phyloP scores from a whole-genome alignment of 495 filamentous ascomycete species.

The Xylaria longipes region DNA sequence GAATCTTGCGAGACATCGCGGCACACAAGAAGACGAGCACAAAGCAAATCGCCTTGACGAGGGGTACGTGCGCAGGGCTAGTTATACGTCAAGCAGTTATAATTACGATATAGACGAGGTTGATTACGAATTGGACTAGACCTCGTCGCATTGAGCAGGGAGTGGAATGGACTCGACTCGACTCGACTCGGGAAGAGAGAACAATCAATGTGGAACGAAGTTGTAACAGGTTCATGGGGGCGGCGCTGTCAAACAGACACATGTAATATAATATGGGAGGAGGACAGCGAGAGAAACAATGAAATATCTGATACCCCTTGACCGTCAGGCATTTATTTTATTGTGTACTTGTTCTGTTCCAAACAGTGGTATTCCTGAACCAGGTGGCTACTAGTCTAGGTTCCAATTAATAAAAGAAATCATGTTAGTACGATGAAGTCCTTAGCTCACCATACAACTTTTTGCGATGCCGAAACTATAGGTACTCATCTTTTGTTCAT shows the following conservation, averaged over 20 bases:
- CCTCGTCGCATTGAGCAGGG: neutral
- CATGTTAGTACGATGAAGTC: no score
- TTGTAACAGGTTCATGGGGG: neutral
- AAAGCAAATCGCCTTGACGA: neutral
- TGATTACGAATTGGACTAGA: neutral
- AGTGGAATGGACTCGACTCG: neutral
- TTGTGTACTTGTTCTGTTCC: no score
- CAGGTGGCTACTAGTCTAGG: no score
- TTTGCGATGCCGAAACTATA: no score
- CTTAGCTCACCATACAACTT: no score
- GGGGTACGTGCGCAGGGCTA: neutral
- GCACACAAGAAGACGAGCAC: neutral
- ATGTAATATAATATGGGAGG: conserved; percentile 4
- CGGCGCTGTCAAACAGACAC: neutral
- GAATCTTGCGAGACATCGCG: neutral
- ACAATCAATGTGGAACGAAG: neutral
- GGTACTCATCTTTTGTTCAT: neutral
- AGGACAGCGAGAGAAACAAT: neutral
- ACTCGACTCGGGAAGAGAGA: neutral
- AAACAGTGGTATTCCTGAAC: no score
- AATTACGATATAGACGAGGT: neutral
- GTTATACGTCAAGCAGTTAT: neutral
- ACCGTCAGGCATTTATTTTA: neutral
- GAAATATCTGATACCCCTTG: conserved; percentile 16
- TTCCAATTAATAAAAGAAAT: no score